Conservation (phyloP, 1,284 basidiomycete genomes). For the Coniferiporia sulphurascens region DNA sequence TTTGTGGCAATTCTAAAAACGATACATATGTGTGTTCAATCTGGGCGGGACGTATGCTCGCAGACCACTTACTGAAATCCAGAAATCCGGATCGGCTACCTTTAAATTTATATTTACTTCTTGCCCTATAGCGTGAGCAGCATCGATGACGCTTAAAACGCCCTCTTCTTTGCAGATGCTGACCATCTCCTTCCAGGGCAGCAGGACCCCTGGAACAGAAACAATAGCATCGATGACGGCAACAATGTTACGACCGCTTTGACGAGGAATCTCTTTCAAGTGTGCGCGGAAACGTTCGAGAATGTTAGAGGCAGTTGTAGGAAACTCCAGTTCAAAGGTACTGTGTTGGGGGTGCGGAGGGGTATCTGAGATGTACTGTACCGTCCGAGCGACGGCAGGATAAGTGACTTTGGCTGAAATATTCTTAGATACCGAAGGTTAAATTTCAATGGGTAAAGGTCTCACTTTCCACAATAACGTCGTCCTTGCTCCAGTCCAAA, state of each 20-base stretch:
- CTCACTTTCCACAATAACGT: constrained; percentile 46
- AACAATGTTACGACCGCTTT: constrained; percentile 46
- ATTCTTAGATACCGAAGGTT: neutral
- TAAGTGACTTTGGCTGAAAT: constrained; percentile 64
- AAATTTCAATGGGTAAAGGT: neutral
- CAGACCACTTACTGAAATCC: constrained; percentile 55
- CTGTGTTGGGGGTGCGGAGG: constrained; percentile 49
- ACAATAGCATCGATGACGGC: constrained; percentile 74
- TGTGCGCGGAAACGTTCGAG: constrained; percentile 47
- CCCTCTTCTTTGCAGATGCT: constrained; percentile 64
- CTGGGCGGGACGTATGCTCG: neutral
- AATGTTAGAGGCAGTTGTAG: constrained; percentile 58
- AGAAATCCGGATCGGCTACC: constrained; percentile 68
- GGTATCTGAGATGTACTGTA: constrained; percentile 57
- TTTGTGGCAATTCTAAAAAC: constrained; percentile 71
- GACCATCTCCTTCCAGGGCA: constrained; percentile 82
- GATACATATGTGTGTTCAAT: neutral
- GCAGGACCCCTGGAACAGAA: constrained; percentile 62
- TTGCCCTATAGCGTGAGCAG: constrained; percentile 68
- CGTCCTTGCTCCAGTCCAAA: constrained; percentile 48
- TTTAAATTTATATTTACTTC: constrained; percentile 53
- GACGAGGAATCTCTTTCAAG: constrained; percentile 30
- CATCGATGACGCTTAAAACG: constrained; percentile 73
- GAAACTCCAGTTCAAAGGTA: constrained; percentile 54
- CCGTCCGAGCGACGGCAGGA: constrained; percentile 49